Evolutionary conservation across 345 rosid species (phyloP), one percentile per base, ranked within the genome.

Genomic region (Chamaenerion angustifolium): DNA sequence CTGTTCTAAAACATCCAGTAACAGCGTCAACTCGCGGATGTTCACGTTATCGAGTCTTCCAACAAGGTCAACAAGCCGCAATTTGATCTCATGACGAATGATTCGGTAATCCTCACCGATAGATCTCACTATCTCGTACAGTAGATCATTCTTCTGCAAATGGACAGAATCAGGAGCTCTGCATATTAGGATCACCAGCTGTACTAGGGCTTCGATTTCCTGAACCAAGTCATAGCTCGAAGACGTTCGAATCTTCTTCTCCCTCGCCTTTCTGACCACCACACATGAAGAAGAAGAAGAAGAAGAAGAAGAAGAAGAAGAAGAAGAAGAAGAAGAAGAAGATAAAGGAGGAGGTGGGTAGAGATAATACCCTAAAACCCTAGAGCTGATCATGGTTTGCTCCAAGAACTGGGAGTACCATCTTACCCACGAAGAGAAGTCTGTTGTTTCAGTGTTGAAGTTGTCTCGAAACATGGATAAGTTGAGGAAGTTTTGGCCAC

Each of bases 381-480:
- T 66, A n/a, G 79, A 68, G 16, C 66, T 71, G 40, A 21, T 63
- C 42, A 82, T 35, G 51, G 58, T 74, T 11, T 64, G 67, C 64
- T 76, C 81, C 60, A 82, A 14, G 16, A 59, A 59, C 13, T 55
- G 60, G 0, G 89, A 76, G 56, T 78, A 74, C 82, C 89, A 82
- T 51, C 80, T 68, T 18, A 69, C 80, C 89, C 85, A 81, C 0
- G 73, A 42, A 4, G 84, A 73, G 46, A 67, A 17, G 31, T 64
- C 77, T 61, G 48, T 40, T 12, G 63, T 45, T 42, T 71, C 77
- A 10, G 40, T 45, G 55, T 73, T 75, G 27, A 61, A 65, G 41
- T 19, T 43, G 41, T 66, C 77, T 2, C 64, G 60, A 46, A 78
- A 81, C 53, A 4, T 54, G 2, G 74, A 68, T 3, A 76, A 12